Evolutionary conservation across 1,284 basidiomycete species (phyloP).

Genomic region (Fereydounia khargensis): DNA sequence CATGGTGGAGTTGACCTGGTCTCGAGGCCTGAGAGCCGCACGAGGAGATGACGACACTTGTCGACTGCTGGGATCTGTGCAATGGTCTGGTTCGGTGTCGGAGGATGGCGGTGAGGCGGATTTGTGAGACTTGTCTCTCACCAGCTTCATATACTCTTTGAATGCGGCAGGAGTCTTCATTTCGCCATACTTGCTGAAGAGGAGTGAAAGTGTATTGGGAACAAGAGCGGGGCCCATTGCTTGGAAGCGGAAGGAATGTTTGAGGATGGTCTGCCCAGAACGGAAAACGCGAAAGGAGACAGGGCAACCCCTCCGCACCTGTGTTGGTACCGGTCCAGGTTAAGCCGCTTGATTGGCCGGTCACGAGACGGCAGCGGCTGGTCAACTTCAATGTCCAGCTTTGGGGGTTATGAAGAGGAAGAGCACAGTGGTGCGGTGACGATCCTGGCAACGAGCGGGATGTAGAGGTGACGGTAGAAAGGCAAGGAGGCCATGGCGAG

Average conservation of each 20-base stretch:
- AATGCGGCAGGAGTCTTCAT: not conserved
- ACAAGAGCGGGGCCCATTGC: not conserved
- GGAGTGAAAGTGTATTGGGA: not conserved
- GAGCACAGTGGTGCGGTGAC: too few relatives aligned
- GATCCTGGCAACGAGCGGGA: too few relatives aligned
- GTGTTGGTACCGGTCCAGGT: too few relatives aligned
- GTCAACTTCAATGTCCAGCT: not conserved
- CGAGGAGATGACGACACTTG: too few relatives aligned
- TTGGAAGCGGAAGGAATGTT: too few relatives aligned
- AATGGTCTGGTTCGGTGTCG: constrained; percentile 1
- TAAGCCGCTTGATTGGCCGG: constrained; percentile 1
- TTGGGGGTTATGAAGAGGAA: too few relatives aligned
- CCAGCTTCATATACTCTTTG: not conserved
- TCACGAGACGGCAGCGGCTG: not conserved
- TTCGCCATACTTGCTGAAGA: not conserved
- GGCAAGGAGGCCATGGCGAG: too few relatives aligned
- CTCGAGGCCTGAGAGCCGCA: too few relatives aligned
- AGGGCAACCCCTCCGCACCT: too few relatives aligned
- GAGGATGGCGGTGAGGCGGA: not conserved
- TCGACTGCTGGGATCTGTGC: too few relatives aligned
- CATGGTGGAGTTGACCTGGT: too few relatives aligned
- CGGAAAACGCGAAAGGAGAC: constrained; percentile 2
- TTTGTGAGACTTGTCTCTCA: not conserved
- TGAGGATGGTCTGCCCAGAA: not conserved
- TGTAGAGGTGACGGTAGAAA: too few relatives aligned